Base-by-base conservation (phyloP, 306 rosid species). In the Vigna hirtella region DNA sequence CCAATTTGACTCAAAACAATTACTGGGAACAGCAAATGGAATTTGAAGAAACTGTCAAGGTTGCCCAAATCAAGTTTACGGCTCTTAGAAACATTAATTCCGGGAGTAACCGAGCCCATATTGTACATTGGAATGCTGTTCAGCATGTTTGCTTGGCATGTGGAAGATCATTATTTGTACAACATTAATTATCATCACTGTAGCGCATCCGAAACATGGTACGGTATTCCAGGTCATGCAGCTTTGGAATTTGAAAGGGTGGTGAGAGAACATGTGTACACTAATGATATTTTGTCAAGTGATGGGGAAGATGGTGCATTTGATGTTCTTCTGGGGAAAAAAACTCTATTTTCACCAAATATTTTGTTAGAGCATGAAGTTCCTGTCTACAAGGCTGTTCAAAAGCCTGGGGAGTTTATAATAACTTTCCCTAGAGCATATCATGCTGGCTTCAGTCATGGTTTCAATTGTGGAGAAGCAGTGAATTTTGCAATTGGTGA, bases 181-280 rank as follows among this genome's bases (percentile, higher is more conserved):
- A 95, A 98, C 86, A 93, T 96, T 77, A 93, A 93, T 81, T 96
- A 96, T 86, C 96, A 93, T 73, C 98, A 91, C 70, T 91, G 99
- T 80, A 98, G 99, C 42, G 99, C 98, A 76, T 83, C 98, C 85
- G 93, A 96, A 91, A 93, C 99, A 55, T 96, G 99, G 99, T 96
- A 96, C 48, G 98, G 98, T 40, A 84, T 93, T 81, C 99, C 98
- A 11, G 97, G 98, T 78, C 93, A 84, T 49, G 97, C 91, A 28
- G 99, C 99, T 58, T 80, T 91, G 79, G 91, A 90, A 26, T 96
- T 96, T 83, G 99, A 96, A 82, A 88, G 84, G 85, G 94, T 96
- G 69, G 98, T 88, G 38, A 85, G 82, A 82, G 97, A 96, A 74
- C 89, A 96, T 55, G 98, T 96, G 53, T 96, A 93, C 73, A 87